Evolutionary conservation across 768 basidiomycete genomes (phyloP).

Genomic region (Pluteus cervinus): DNA sequence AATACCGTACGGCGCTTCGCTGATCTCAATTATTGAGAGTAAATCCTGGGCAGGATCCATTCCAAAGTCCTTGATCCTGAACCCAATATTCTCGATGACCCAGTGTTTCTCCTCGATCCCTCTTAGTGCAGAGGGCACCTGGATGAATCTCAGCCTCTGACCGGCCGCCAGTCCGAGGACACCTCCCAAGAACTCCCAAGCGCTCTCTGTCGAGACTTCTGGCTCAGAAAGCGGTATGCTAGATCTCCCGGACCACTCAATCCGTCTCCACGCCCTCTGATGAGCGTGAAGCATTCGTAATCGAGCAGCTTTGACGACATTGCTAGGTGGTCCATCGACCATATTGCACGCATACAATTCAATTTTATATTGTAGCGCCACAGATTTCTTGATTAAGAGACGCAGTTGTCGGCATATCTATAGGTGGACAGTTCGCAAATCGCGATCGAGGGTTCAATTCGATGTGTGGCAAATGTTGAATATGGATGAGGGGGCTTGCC

Average conservation of each 20-base stretch:
- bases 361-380: conserved; percentile 10
- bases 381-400: conserved; percentile 4
- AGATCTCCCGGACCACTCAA: too few species aligned
- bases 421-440: too few species aligned
- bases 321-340: conserved; percentile 5
- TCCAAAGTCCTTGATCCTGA: conserved; percentile 47
- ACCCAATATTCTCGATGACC: conserved; percentile 27
- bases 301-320: conserved; percentile 1
- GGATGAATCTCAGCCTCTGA: conserved; percentile 32
- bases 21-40: conserved; percentile 46
- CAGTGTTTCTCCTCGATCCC: conserved; percentile 41
- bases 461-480: too few species aligned
- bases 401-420: conserved; percentile 5
- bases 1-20: too few species aligned
- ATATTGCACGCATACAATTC: conserved; percentile 10
- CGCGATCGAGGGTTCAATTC: too few species aligned
- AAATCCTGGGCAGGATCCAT: conserved; percentile 68
- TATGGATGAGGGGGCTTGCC: too few species aligned
- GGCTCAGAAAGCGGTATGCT: too few species aligned
- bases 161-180: conserved; percentile 40
- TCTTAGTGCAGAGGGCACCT: conserved; percentile 43
- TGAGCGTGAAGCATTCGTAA: conserved; percentile 6
- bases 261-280: conserved; percentile 8
- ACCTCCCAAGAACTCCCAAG: conserved; percentile 59
- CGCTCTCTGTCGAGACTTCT: too few species aligned